A percentile compares a stretch with the other conserved stretches of the same genome.
Conservation (phyloP, 441 rosid genomes). For the Pelargonium citronellum region DNA sequence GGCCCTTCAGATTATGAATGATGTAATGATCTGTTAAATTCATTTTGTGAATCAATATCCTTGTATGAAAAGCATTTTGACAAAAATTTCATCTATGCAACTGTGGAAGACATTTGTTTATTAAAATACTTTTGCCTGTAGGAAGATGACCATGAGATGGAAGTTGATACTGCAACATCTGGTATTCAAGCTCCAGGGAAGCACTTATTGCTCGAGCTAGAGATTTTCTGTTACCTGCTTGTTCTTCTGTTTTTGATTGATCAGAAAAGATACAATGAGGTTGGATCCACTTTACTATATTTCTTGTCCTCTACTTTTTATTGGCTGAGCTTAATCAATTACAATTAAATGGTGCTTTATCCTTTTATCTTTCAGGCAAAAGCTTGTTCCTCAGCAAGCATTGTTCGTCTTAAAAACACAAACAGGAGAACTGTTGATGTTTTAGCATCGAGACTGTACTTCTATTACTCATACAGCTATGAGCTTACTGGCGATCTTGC, state of each 20-base stretch:
- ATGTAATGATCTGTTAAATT: background rate
- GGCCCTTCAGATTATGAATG: background rate
- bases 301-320: background rate
- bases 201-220: conserved; percentile 46
- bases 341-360: background rate
- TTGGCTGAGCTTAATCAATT: background rate
- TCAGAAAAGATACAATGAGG: conserved; percentile 43
- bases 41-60: background rate
- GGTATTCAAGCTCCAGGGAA: conserved; percentile 32
- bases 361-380: conserved; percentile 18
- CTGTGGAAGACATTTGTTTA: background rate
- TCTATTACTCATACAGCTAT: conserved; percentile 64
- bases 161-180: conserved; percentile 47
- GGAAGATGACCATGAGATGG: conserved; percentile 51
- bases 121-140: conserved; percentile 16
- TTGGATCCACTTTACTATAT: background rate
- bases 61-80: background rate
- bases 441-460: conserved; percentile 61
- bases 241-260: conserved; percentile 53
- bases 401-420: conserved; percentile 48
- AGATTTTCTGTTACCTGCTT: conserved; percentile 45
- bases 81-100: background rate
- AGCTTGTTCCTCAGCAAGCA: conserved; percentile 60
- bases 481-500: conserved; percentile 63
- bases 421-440: conserved; percentile 73